Evolutionary conservation across 192 early-diverging fungal genomes (phyloP), one percentile per base, ranked within the genome.

Genomic region (Podila epigama): DNA sequence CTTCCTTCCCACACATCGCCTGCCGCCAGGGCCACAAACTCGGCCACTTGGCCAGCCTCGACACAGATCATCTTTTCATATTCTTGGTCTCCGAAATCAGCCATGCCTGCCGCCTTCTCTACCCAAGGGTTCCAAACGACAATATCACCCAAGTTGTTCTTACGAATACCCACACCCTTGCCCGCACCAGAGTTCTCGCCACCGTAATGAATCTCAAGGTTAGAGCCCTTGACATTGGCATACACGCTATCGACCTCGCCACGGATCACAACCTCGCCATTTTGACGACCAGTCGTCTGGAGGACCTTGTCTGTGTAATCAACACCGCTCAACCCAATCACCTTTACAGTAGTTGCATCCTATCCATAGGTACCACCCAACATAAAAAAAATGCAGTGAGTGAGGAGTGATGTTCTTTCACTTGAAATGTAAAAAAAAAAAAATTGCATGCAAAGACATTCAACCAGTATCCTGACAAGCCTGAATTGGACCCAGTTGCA

Each of bases 71-170:
- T 96, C 22, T 90, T 66, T 61, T 88, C 82, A 70, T 92, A 97
- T 68, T 96, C 95, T 29, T 89, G 90, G 79, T 97, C 87, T 20
- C 81, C 94, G 83, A 97, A 95, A 79, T 99, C 97, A 12, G 84
- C 87, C 92, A 99, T 92, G n/a, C 81, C 89, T 40, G 84, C 78
- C 12, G 97, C 91, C 82, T 95, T 96, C 36, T 93, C 93, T 16
- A 85, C 84, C 97, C 97, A 99, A 8, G 95, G 95, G 66, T 99
- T 99, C 97, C 97, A 99, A 32, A 97, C 91, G 37, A 97, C 93
- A 68, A 79, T 63, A 57, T 89, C 87, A 37, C 62, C 69, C 63
- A 85, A 81, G 68, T 82, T 54, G n/a, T 66, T 63, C 35, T 35
- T 36, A 33, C 51, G 44, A 10, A 67, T 1, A 7, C 69, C 33